Conservation (phyloP, 805 yeast species). For the Candida lessepsii region DNA sequence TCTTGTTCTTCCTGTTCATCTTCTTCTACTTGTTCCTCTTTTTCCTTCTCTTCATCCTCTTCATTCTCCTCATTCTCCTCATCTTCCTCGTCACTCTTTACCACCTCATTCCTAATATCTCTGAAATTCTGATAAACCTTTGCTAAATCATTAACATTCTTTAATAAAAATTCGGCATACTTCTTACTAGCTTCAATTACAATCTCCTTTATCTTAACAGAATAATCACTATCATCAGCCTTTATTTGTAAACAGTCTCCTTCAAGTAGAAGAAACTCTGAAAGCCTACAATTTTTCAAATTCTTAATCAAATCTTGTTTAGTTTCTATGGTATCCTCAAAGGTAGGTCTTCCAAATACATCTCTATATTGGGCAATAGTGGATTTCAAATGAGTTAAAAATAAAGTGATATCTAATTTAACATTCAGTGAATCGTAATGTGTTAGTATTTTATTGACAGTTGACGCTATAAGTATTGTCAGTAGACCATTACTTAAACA, state of each 20-base stretch:
- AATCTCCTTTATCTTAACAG: conserved; percentile 20
- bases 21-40: conserved; percentile 8
- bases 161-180: conserved; percentile 21
- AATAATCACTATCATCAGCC: conserved; percentile 20
- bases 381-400: conserved; percentile 11
- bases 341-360: conserved; percentile 13
- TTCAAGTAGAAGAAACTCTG: conserved; percentile 21
- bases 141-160: conserved; percentile 22
- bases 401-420: conserved; percentile 10
- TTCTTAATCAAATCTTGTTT: conserved; percentile 15
- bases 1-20: conserved; percentile 19
- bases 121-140: conserved; percentile 6
- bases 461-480: conserved; percentile 14
- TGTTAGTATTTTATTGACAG: conserved; percentile 12
- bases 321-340: conserved; percentile 10
- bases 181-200: conserved; percentile 21
- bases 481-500: conserved; percentile 14
- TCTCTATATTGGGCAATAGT: conserved; percentile 9
- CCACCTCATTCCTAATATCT: conserved; percentile 4
- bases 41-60: conserved; percentile 8
- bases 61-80: background rate
- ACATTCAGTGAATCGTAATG: conserved; percentile 12
- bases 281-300: conserved; percentile 16
- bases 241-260: conserved; percentile 22
- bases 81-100: background rate